These are phyloP conservation scores for Gaillardinia entomophila DNA, from an alignment of 805 yeast species.

Conservation along the genomic window DNA sequence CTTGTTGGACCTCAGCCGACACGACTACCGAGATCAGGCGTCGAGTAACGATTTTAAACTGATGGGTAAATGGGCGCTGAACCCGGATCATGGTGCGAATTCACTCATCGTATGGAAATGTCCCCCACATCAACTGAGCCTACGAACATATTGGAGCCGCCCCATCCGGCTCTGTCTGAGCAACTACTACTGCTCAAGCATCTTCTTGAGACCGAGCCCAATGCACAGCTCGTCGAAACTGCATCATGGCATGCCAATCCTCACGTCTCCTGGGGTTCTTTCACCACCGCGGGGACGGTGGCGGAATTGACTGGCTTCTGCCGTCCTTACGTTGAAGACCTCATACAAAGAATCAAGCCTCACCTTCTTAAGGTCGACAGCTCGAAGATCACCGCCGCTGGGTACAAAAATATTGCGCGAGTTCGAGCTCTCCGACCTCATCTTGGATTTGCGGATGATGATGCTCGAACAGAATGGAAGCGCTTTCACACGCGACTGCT, in stretches of 20 bases:
- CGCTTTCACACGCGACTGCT: constrained; percentile 14
- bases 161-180: too few relatives aligned
- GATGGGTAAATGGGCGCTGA: too few relatives aligned
- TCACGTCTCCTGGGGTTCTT: constrained; percentile 22
- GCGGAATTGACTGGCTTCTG: background rate
- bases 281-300: constrained; percentile 3
- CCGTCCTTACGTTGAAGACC: background rate
- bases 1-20: constrained; percentile 58
- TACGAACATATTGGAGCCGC: too few relatives aligned
- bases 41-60: too few relatives aligned
- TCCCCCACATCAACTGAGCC: too few relatives aligned
- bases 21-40: too few relatives aligned
- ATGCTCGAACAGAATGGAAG: constrained; percentile 22
- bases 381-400: constrained; percentile 2
- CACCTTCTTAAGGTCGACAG: constrained; percentile 3
- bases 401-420: background rate
- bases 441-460: constrained; percentile 18
- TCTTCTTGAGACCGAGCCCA: too few relatives aligned
- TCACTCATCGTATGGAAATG: too few relatives aligned
- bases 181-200: too few relatives aligned
- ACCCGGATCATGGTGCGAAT: too few relatives aligned
- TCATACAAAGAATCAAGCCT: constrained; percentile 1
- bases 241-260: constrained; percentile 21
- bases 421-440: constrained; percentile 9
- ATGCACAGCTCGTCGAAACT: too few relatives aligned